Conservation (phyloP, 352 stramenopile genomes). For the Globisporangium sylvaticum region DNA sequence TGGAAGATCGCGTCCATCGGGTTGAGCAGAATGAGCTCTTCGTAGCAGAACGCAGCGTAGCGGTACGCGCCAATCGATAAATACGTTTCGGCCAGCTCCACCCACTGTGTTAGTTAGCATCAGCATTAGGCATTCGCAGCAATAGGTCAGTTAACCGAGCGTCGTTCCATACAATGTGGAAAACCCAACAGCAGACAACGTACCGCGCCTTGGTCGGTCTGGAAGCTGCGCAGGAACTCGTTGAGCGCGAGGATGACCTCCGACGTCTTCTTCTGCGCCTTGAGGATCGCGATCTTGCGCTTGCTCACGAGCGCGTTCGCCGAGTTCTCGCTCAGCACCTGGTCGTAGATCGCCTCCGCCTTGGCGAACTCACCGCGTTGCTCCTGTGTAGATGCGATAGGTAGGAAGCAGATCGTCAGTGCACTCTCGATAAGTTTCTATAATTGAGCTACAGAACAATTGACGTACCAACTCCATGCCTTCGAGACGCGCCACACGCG, state of each 20-base stretch:
- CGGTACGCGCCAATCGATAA: conserved; percentile 44
- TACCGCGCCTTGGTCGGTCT: conserved; percentile 50
- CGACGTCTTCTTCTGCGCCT: conserved; percentile 56
- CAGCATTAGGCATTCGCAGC: neutral
- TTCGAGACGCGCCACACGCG: conserved; percentile 48
- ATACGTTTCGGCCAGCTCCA: conserved; percentile 58
- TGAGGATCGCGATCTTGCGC: conserved; percentile 60
- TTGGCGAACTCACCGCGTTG: conserved; percentile 50
- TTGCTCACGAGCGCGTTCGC: conserved; percentile 60
- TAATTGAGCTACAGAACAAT: neutral
- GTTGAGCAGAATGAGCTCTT: conserved; percentile 69
- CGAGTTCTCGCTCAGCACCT: conserved; percentile 52
- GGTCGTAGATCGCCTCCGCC: conserved; percentile 52
- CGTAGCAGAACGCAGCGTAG: conserved; percentile 70
- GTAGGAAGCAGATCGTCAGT: neutral
- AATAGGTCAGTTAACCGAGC: conserved; percentile 3
- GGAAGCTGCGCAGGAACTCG: conserved; percentile 51
- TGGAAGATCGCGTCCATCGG: conserved; percentile 64
- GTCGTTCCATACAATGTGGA: neutral
- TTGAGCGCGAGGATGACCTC: conserved; percentile 57
- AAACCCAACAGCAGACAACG: conserved; percentile 10
- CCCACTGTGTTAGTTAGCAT: conserved; percentile 38
- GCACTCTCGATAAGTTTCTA: neutral
- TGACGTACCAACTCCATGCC: conserved; percentile 41
- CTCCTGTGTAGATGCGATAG: conserved; percentile 19